A percentile compares a stretch with the other conserved stretches of the same genome.
Conservation (phyloP, 345 rosid genomes). For the Hevea brasiliensis region DNA sequence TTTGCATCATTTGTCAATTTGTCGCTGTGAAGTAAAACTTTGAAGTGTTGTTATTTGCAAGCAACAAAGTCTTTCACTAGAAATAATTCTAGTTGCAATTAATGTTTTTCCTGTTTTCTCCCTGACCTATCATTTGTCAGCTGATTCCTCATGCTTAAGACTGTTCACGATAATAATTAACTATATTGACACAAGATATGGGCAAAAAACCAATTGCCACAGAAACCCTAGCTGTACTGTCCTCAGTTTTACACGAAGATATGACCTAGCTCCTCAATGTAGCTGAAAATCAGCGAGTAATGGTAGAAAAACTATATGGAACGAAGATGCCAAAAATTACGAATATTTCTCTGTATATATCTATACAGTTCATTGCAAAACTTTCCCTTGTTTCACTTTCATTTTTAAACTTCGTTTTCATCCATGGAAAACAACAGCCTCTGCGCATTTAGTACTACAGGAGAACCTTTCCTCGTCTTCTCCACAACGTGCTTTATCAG, state of each 20-base stretch:
- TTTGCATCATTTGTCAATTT: slow-evolving; percentile 7
- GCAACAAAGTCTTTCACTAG: slow-evolving; percentile 11
- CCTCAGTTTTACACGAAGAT: not conserved
- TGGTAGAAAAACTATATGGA: not conserved
- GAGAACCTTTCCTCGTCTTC: slow-evolving; percentile 76
- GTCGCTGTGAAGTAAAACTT: slow-evolving; percentile 3
- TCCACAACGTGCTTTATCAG: slow-evolving; percentile 83
- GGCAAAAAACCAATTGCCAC: not conserved
- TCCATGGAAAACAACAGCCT: slow-evolving; percentile 51
- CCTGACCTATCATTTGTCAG: not conserved
- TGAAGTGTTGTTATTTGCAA: not conserved
- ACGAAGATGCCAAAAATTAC: no score
- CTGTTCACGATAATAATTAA: no score
- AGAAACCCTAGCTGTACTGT: not conserved
- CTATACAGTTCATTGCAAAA: slow-evolving; percentile 19
- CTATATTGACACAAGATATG: not conserved
- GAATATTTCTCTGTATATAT: no score
- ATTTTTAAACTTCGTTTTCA: slow-evolving; percentile 23
- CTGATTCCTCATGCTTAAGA: not conserved
- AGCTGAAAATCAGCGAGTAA: not conserved
- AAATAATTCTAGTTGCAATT: slow-evolving; percentile 23
- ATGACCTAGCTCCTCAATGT: not conserved
- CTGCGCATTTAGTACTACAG: slow-evolving; percentile 69
- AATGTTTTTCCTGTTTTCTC: no score
- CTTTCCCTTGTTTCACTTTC: slow-evolving; percentile 4